Evolutionary conservation across 108 stramenopile genomes (phyloP).

Genomic region (Bacterosira constricta): DNA sequence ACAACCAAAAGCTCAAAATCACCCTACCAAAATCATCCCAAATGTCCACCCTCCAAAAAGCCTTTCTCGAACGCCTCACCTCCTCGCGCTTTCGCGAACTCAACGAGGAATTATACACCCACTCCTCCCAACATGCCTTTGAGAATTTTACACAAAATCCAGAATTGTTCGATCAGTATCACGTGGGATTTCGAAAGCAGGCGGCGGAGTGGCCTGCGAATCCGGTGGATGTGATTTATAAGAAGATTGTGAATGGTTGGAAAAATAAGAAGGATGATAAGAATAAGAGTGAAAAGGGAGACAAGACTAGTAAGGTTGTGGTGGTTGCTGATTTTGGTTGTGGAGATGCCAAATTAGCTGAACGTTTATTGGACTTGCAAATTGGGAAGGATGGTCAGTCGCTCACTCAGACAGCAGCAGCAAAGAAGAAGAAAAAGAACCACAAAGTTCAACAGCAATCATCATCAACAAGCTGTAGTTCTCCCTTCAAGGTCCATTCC

Average conservation of each 20-base stretch:
- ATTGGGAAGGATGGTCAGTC: constrained; percentile 16
- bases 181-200: constrained; percentile 96
- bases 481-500: constrained; percentile 82
- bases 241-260: constrained; percentile 55
- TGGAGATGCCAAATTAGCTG: constrained; percentile 95
- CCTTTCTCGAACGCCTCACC: constrained; percentile 78
- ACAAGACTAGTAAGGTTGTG: neutral
- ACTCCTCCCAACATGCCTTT: constrained; percentile 73
- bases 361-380: constrained; percentile 50
- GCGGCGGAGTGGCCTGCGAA: constrained; percentile 95
- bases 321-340: constrained; percentile 99
- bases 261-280: constrained; percentile 10
- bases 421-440: neutral
- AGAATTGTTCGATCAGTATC: constrained; percentile 96
- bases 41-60: constrained; percentile 60
- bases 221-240: constrained; percentile 94
- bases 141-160: constrained; percentile 83
- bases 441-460: neutral
- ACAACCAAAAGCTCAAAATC: constrained; percentile 17
- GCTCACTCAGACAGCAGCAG: constrained; percentile 1
- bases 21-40: constrained; percentile 19
- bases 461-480: constrained; percentile 6
- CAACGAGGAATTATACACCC: constrained; percentile 98
- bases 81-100: constrained; percentile 97
- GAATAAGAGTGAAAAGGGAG: neutral